Base-by-base conservation (phyloP, 352 stramenopile species). In the Phytopythium litorale region DNA sequence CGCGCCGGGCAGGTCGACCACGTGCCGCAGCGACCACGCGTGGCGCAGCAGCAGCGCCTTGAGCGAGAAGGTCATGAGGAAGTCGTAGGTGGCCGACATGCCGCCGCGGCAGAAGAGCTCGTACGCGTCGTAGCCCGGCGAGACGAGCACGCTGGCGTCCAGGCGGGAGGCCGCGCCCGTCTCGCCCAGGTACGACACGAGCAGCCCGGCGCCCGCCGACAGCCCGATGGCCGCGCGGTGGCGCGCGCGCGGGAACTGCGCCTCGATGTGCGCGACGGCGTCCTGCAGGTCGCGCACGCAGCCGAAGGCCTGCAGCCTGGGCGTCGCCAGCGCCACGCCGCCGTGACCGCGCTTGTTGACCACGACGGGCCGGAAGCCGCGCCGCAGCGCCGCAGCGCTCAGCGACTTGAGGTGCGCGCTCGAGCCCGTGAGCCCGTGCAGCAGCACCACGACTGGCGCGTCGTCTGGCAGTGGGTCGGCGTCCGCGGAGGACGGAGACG, bases 311-410 rank as follows among this genome's bases (percentile, higher is more conserved):
- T 82, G 73, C 13, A 82, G 66, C 51, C 63, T 68, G 16, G 73
- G 73, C 33, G 69, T 78, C 38, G 68, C 40, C 35, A 82, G 63
- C 48, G 48, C 15, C 23, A 78, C 59, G 49, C 71, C 73, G 35
- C 75, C 75, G 56, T 84, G 75, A 23, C 75, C 75, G 54, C 75
- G 75, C 60, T 81, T 84, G 68, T 84, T 84, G 48, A 81, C 80
- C 25, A 74, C 75, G n/a, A 84, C 72, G 13, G 75, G 75, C 8
- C 75, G 70, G 59, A 73, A 84, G 28, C 75, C 75, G 35, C 59
- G 65, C 3, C 45, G n/a, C 5, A 79, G 51, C 18, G 73, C 73
- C 23, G 76, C 73, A 49, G 65, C 65, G 55, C 73, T 79, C 7
- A 74, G 62, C 37, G 68, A 71, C 23, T 66, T 63, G 66, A 79